Conservation (phyloP, 129 eudicot genomes). For the Tanacetum coccineum region DNA sequence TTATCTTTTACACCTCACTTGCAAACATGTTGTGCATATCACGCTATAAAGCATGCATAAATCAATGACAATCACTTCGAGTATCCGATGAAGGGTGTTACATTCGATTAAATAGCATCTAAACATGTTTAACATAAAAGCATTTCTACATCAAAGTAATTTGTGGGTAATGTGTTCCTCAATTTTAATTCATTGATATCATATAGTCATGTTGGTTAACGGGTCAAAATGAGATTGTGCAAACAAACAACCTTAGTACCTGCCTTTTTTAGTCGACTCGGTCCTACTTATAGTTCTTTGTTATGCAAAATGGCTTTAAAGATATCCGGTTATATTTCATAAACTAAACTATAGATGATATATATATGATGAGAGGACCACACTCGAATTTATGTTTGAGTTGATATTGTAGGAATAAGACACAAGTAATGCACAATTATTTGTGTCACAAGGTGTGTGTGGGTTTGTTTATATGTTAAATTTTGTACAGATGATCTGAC, state of each 20-base stretch:
- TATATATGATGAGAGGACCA: slow-evolving; percentile 17
- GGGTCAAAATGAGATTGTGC: no score
- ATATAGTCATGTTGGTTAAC: no score
- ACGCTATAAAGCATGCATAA: background rate
- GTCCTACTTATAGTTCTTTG: no score
- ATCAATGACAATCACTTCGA: background rate
- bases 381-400: slow-evolving; percentile 5
- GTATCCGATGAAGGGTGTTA: background rate
- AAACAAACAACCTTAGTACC: no score
- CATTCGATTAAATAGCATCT: background rate
- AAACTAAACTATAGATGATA: background rate
- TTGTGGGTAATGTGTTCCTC: background rate
- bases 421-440: slow-evolving; percentile 26
- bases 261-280: no score
- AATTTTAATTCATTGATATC: background rate
- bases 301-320: no score
- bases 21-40: background rate
- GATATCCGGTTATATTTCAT: no score
- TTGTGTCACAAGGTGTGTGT: slow-evolving; percentile 32
- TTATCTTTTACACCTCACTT: no score
- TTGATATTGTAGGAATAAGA: slow-evolving; percentile 8
- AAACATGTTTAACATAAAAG: background rate
- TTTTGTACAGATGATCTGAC: slow-evolving; percentile 29
- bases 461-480: slow-evolving; percentile 27
- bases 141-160: background rate